phyloP scores from a whole-genome alignment of 768 basidiomycete genomes.

The Hygrocybe coccinea region DNA sequence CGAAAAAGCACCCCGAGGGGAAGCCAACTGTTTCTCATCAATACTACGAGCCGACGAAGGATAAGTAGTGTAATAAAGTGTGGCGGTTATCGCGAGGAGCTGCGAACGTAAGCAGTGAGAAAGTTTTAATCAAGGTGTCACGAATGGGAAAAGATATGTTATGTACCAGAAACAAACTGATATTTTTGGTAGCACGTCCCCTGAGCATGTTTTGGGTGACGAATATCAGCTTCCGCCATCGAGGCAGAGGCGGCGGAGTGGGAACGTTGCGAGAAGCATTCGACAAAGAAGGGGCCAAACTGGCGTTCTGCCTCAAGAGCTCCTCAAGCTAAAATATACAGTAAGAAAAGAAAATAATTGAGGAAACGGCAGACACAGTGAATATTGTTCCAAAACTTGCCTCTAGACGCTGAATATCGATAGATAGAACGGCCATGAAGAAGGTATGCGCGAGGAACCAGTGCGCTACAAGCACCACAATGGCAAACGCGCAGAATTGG shows the following conservation, averaged over 20 bases:
- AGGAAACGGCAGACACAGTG: neutral
- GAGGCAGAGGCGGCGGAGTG: conserved; percentile 40
- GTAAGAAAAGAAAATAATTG: conserved; percentile 5
- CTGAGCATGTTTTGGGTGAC: conserved; percentile 46
- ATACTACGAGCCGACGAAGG: conserved; percentile 35
- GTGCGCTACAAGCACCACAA: conserved; percentile 91
- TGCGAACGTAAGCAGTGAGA: conserved; percentile 24
- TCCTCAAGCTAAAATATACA: conserved; percentile 62
- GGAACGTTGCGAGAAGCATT: conserved; percentile 18
- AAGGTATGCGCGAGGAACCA: conserved; percentile 98
- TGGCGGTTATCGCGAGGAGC: conserved; percentile 73
- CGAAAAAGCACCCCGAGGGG: conserved; percentile 30
- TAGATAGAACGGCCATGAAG: conserved; percentile 89
- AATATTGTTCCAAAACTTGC: conserved; percentile 31
- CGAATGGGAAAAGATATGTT: neutral
- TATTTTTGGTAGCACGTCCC: conserved; percentile 69
- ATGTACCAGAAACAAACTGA: conserved; percentile 70
- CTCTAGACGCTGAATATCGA: conserved; percentile 92
- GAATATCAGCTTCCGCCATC: conserved; percentile 40
- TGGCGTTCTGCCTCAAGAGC: conserved; percentile 69
- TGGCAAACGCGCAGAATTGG: conserved; percentile 90
- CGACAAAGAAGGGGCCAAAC: conserved; percentile 43
- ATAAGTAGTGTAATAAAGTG: conserved; percentile 71
- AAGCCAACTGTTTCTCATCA: conserved; percentile 27
- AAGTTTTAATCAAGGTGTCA: neutral